Conservation (phyloP, 352 stramenopile genomes). For the Phytophthora sojae region DNA sequence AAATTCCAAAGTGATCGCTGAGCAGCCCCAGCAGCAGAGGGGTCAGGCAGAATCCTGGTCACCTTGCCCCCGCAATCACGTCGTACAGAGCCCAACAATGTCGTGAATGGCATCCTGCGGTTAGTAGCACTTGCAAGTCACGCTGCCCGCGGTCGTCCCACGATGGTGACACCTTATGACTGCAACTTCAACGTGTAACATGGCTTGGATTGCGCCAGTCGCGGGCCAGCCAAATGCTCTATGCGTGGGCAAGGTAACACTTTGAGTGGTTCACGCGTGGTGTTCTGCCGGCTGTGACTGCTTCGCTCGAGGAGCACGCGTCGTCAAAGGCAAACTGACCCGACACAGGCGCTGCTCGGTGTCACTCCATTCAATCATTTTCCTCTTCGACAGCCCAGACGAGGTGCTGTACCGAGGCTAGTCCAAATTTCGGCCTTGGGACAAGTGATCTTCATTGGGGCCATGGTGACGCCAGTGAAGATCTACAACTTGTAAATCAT, state of each 20-base stretch:
- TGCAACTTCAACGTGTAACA: slow-evolving; percentile 29
- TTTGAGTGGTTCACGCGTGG: background rate
- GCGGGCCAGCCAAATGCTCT: slow-evolving; percentile 8
- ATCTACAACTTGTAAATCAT: too few relatives aligned
- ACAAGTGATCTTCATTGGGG: too few relatives aligned
- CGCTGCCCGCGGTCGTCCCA: slow-evolving; percentile 26
- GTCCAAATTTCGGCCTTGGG: too few relatives aligned
- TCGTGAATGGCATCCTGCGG: slow-evolving; percentile 21
- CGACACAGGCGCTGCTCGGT: too few relatives aligned
- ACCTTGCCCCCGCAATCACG: slow-evolving; percentile 16
- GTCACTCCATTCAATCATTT: background rate
- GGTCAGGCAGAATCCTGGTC: slow-evolving; percentile 14
- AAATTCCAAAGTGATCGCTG: slow-evolving; percentile 32
- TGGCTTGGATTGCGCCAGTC: slow-evolving; percentile 1
- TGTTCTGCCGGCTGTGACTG: slow-evolving; percentile 4
- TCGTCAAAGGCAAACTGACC: background rate
- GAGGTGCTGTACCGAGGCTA: too few relatives aligned
- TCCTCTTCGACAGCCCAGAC: too few relatives aligned
- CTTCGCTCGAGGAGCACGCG: background rate
- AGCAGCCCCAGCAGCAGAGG: background rate
- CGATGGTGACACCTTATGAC: slow-evolving; percentile 21
- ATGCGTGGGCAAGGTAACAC: slow-evolving; percentile 7
- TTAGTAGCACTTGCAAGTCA: slow-evolving; percentile 15
- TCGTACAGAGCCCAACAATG: slow-evolving; percentile 23
- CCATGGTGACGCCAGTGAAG: too few relatives aligned